Conservation (phyloP, 2,329 filamentous ascomycete species). For the Periconia digitata region DNA sequence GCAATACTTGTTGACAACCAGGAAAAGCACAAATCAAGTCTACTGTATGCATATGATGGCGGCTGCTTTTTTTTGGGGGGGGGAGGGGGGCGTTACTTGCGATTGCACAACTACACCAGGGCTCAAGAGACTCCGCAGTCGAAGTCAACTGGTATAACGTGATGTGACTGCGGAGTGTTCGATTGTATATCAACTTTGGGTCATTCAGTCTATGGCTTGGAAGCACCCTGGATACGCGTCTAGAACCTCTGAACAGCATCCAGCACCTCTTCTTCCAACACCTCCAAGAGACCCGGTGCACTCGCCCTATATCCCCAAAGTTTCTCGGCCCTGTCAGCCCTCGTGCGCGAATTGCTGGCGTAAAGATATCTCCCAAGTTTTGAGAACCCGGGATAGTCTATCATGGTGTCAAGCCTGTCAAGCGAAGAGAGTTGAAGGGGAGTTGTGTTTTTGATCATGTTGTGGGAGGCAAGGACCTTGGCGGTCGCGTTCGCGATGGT, state of each 20-base stretch:
- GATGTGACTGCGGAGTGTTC: too few species aligned
- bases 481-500: conserved; percentile 28
- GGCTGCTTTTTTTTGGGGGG: too few species aligned
- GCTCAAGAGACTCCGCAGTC: too few species aligned
- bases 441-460: conserved; percentile 21
- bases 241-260: conserved; percentile 15
- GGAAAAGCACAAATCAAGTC: too few species aligned
- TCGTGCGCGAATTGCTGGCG: conserved; percentile 58
- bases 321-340: conserved; percentile 55
- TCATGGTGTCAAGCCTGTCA: conserved; percentile 29
- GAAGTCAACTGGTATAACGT: too few species aligned
- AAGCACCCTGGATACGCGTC: too few species aligned
- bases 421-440: conserved; percentile 23
- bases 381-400: conserved; percentile 17
- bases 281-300: conserved; percentile 53
- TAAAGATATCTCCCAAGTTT: conserved; percentile 38
- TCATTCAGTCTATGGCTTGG: too few species aligned
- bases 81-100: too few species aligned
- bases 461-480: conserved; percentile 25
- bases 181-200: too few species aligned
- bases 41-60: too few species aligned
- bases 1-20: too few species aligned
- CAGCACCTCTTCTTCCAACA: conserved; percentile 25
- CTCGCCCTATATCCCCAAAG: conserved; percentile 59
- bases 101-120: too few species aligned